Evolutionary conservation across 2,329 filamentous ascomycete species (phyloP).

Genomic region (Penicillium brasilianum): DNA sequence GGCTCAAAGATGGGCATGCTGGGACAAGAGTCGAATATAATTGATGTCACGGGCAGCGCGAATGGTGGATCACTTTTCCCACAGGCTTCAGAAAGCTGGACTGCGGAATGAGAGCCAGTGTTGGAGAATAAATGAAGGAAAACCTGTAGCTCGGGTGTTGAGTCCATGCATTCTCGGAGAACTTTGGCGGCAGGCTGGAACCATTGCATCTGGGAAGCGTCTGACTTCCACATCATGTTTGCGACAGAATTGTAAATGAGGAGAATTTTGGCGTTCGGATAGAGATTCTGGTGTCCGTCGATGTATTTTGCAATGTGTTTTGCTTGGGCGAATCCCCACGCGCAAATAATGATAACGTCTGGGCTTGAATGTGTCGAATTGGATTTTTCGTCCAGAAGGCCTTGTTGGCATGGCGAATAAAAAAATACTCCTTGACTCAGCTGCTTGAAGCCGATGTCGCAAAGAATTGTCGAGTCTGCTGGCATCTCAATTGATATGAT

Average conservation of each 20-base stretch:
- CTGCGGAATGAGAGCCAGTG: background rate
- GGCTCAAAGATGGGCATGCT: background rate
- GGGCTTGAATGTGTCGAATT: background rate
- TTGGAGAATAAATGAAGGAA: background rate
- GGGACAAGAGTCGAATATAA: background rate
- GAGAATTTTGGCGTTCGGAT: background rate
- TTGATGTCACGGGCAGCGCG: background rate
- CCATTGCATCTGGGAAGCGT: background rate
- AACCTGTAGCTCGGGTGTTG: background rate
- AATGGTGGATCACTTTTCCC: background rate
- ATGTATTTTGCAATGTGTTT: background rate
- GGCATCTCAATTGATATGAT: background rate
- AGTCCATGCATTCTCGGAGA: background rate
- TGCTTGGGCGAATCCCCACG: background rate
- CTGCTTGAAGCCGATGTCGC: background rate
- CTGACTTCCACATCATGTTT: background rate
- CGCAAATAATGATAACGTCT: background rate
- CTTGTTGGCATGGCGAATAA: background rate
- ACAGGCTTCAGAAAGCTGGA: background rate
- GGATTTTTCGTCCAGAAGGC: background rate
- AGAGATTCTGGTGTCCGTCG: background rate
- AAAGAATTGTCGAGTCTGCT: background rate
- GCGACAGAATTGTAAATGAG: background rate
- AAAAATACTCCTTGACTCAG: background rate
- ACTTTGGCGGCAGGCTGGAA: background rate